phyloP scores from a whole-genome alignment of 1,284 basidiomycete genomes.

The Boletus semigastroideus region DNA sequence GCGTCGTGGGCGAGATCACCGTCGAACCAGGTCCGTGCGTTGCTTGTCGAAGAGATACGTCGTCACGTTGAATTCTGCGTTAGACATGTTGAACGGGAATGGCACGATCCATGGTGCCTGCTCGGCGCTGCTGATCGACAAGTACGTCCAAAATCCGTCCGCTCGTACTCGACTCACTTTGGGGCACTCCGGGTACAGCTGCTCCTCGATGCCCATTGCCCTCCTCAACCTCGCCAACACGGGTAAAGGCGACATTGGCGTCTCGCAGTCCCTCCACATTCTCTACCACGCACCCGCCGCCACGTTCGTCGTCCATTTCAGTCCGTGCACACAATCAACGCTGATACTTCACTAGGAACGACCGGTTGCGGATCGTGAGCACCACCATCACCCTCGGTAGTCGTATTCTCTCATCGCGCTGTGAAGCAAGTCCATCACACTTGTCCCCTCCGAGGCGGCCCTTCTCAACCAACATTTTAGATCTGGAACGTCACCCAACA shows the following conservation, averaged over 20 bases:
- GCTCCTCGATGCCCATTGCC: conserved; percentile 35
- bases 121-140: conserved; percentile 45
- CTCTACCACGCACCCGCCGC: conserved; percentile 41
- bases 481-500: conserved; percentile 38
- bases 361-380: conserved; percentile 30
- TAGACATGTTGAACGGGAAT: conserved; percentile 44
- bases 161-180: neutral
- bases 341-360: conserved; percentile 18
- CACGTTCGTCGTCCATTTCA: conserved; percentile 26
- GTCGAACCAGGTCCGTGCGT: conserved; percentile 27
- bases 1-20: conserved; percentile 44
- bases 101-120: conserved; percentile 49
- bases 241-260: conserved; percentile 26
- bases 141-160: conserved; percentile 25
- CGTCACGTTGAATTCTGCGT: neutral
- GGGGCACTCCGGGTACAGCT: conserved; percentile 24
- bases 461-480: conserved; percentile 16
- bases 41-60: conserved; percentile 25
- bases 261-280: conserved; percentile 42
- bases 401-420: conserved; percentile 29
- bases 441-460: no score
- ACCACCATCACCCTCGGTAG: conserved; percentile 31
- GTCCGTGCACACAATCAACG: no score
- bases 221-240: conserved; percentile 26
- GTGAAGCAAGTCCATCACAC: conserved; percentile 20